A percentile compares a stretch with the other conserved stretches of the same genome.
Evolutionary conservation across 2,329 filamentous ascomycete genomes (phyloP).

Genomic region (Penicillium capsulatum): DNA sequence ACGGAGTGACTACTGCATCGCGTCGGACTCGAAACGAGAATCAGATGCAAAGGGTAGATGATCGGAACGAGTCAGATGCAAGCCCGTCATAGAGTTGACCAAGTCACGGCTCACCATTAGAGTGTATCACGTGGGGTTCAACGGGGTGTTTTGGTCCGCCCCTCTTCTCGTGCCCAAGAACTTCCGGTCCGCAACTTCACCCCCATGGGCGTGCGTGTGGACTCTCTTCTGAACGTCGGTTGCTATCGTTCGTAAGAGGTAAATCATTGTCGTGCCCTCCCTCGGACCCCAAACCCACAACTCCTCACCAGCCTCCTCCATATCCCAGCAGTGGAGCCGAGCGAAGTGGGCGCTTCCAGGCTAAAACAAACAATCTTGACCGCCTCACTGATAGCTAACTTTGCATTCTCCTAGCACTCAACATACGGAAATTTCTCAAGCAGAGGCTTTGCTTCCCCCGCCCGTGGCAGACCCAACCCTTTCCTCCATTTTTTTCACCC

Average conservation of each 20-base stretch:
- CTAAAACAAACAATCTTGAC: conserved; percentile 21
- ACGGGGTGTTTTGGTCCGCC: conserved; percentile 22
- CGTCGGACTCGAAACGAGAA: not conserved
- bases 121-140: conserved; percentile 23
- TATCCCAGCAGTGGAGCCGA: conserved; percentile 23
- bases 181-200: conserved; percentile 1
- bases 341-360: conserved; percentile 17
- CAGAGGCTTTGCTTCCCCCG: no score
- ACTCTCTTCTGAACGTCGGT: conserved; percentile 3
- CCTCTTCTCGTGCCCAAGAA: conserved; percentile 16
- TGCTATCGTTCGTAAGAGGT: not conserved
- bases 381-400: conserved; percentile 21
- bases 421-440: conserved; percentile 6
- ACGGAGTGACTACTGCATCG: conserved; percentile 2
- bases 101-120: conserved; percentile 12
- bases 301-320: conserved; percentile 13
- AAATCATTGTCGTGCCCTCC: not conserved
- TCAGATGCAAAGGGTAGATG: conserved; percentile 1
- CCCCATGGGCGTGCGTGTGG: conserved; percentile 2
- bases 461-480: conserved; percentile 5
- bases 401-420: conserved; percentile 1
- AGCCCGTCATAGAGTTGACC: conserved; percentile 6
- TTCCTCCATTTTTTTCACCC: conserved; percentile 3
- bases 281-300: conserved; percentile 2
- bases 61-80: not conserved